Evolutionary conservation across 768 basidiomycete species (phyloP).

Genomic region (Tremella fuciformis): DNA sequence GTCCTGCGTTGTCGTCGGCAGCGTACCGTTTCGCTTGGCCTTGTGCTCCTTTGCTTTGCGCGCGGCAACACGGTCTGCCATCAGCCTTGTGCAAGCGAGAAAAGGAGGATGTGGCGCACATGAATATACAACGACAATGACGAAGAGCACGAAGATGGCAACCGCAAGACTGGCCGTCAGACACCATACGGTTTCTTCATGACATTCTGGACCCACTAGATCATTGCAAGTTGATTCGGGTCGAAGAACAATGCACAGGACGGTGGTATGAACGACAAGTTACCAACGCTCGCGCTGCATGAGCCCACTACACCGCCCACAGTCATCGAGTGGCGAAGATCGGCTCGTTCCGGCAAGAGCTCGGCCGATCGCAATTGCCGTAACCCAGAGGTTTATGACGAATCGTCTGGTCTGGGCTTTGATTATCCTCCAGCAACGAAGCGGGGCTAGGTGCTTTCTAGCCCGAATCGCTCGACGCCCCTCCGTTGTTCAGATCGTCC

Average conservation of each 20-base stretch:
- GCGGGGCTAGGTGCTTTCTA: too few relatives aligned
- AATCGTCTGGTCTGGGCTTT: too few relatives aligned
- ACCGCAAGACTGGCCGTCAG: background rate
- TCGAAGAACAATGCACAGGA: too few relatives aligned
- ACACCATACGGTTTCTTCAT: background rate
- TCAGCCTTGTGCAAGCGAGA: background rate
- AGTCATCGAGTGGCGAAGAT: too few relatives aligned
- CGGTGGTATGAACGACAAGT: too few relatives aligned
- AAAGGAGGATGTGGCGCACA: background rate
- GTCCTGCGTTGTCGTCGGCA: background rate
- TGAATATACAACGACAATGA: background rate
- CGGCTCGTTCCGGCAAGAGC: too few relatives aligned
- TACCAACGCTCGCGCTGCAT: too few relatives aligned
- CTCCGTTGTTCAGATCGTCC: background rate
- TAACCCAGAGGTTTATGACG: too few relatives aligned
- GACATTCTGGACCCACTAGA: background rate
- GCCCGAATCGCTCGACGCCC: too few relatives aligned
- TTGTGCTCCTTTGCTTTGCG: slow-evolving; percentile 1
- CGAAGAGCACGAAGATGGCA: background rate
- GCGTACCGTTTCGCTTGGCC: background rate
- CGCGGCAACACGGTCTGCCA: background rate
- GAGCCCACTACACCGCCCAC: too few relatives aligned
- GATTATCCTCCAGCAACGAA: too few relatives aligned
- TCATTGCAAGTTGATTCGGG: background rate
- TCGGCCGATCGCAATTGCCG: too few relatives aligned